These are phyloP conservation scores for Isoetes engelmannii DNA, from an alignment of 83 land plant species.

Conservation along the genomic window DNA sequence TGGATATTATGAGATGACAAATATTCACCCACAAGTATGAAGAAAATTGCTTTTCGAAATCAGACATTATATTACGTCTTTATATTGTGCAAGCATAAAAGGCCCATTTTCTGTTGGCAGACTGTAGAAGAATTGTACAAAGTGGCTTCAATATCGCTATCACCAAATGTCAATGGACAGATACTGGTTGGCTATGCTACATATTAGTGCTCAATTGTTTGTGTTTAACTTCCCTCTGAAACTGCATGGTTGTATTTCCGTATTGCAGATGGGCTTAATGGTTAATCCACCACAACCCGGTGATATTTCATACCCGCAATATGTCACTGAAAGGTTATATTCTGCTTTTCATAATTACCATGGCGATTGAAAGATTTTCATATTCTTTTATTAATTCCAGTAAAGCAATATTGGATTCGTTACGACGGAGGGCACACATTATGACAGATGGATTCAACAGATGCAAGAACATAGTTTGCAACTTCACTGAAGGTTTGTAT, in stretches of 20 bases:
- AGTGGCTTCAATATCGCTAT: conserved; percentile 84
- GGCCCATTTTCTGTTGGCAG: conserved; percentile 33
- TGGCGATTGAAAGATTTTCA: neutral
- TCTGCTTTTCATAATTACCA: conserved; percentile 4
- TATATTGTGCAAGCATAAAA: neutral
- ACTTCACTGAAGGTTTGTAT: conserved; percentile 84
- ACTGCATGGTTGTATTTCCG: neutral
- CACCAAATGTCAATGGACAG: conserved; percentile 95
- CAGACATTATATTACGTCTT: neutral
- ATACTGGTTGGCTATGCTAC: conserved; percentile 63
- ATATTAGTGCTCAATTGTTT: neutral
- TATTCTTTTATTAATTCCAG: conserved; percentile 37
- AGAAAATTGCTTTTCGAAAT: neutral
- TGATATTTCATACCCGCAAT: conserved; percentile 76
- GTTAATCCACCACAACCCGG: conserved; percentile 90
- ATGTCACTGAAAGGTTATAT: conserved; percentile 57
- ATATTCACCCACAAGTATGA: conserved; percentile 72
- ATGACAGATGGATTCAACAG: conserved; percentile 99
- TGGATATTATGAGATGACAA: conserved; percentile 95
- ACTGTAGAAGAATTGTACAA: conserved; percentile 97
- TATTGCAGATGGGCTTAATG: conserved; percentile 84
- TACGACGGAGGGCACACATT: conserved; percentile 81
- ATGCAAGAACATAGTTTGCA: conserved; percentile 85
- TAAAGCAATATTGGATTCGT: conserved; percentile 68
- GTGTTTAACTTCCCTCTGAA: neutral